phyloP scores from a whole-genome alignment of 139 green algal species.

The Chlorella sp. region DNA sequence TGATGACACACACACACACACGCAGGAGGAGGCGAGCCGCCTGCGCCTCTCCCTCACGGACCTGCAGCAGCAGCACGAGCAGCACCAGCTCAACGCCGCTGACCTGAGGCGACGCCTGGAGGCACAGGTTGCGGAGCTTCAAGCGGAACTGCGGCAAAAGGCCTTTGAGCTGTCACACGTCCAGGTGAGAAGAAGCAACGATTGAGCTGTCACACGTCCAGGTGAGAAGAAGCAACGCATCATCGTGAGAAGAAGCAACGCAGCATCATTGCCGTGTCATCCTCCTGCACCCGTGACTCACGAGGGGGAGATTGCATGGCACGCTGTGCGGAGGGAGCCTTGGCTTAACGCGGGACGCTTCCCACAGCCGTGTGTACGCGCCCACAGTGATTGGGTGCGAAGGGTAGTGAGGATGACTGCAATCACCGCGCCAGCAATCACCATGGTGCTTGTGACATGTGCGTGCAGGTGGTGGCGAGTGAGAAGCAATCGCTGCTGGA shows the following conservation, averaged over 20 bases:
- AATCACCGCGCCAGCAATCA: neutral
- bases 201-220: neutral
- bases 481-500: constrained; percentile 35
- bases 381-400: neutral
- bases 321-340: too few species aligned
- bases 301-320: too few species aligned
- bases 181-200: constrained; percentile 14
- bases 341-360: too few species aligned
- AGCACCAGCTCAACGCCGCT: neutral
- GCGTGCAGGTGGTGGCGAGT: constrained; percentile 28
- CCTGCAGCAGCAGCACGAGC: constrained; percentile 21
- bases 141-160: constrained; percentile 32
- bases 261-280: too few species aligned
- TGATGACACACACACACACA: too few species aligned
- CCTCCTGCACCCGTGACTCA: too few species aligned
- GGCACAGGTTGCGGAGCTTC: constrained; percentile 27
- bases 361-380: neutral
- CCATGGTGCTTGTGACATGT: neutral
- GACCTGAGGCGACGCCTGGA: constrained; percentile 25
- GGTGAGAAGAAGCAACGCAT: too few species aligned
- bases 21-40: neutral
- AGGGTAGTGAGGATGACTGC: neutral
- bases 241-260: too few species aligned
- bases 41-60: neutral
- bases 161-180: constrained; percentile 43